phyloP scores from a whole-genome alignment of 352 stramenopile species.

The Globisporangium cylindrosporum region DNA sequence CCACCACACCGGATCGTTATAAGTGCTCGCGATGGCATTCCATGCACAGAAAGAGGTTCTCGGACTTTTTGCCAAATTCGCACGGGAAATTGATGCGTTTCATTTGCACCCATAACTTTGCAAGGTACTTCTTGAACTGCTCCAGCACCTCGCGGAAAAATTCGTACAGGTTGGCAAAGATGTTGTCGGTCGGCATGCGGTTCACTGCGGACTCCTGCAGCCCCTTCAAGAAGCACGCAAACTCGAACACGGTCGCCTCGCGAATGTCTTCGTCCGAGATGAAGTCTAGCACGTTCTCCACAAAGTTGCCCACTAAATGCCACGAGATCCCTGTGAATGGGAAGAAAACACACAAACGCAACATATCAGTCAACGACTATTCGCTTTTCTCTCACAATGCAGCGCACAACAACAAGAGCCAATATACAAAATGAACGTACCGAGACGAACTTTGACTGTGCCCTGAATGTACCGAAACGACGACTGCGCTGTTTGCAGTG shows the following conservation, averaged over 20 bases:
- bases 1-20: conserved; percentile 20
- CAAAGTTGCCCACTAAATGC: conserved; percentile 57
- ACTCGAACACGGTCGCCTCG: conserved; percentile 58
- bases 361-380: too few species aligned
- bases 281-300: conserved; percentile 63
- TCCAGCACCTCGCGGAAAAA: conserved; percentile 63
- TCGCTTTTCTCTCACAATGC: too few species aligned
- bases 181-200: conserved; percentile 38
- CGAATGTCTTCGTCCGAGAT: conserved; percentile 74
- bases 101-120: conserved; percentile 47
- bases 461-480: conserved; percentile 63
- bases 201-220: conserved; percentile 27
- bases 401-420: too few species aligned
- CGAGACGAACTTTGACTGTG: conserved; percentile 50
- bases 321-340: conserved; percentile 40
- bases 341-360: neutral
- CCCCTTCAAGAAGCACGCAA: conserved; percentile 51
- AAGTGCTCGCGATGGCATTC: conserved; percentile 80
- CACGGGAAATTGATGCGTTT: conserved; percentile 67
- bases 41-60: conserved; percentile 77
- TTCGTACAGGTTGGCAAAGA: conserved; percentile 53
- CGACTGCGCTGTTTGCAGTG: conserved; percentile 61
- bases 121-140: conserved; percentile 72
- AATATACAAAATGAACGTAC: conserved; percentile 5
- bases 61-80: conserved; percentile 80